A percentile compares a stretch with the other conserved stretches of the same genome.
These are phyloP conservation scores for Suillus fuscotomentosus DNA, from an alignment of 768 basidiomycete species.

Conservation along the genomic window DNA sequence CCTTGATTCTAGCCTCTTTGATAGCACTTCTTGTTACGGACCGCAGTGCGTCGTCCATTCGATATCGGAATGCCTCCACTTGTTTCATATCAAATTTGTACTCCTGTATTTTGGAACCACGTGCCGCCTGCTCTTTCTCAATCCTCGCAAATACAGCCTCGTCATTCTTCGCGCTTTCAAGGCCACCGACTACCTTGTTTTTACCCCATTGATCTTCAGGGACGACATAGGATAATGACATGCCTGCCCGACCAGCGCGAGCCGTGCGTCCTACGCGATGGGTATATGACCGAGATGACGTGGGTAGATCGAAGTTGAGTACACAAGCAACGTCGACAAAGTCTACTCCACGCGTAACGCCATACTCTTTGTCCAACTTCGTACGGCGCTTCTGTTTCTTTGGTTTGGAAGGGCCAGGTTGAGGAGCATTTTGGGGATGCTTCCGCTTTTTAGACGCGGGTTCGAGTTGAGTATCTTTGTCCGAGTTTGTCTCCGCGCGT, in stretches of 20 bases:
- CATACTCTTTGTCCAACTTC: slow-evolving; percentile 74
- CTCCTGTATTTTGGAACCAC: slow-evolving; percentile 65
- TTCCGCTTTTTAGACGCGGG: slow-evolving; percentile 54
- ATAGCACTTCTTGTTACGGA: slow-evolving; percentile 85
- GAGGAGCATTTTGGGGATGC: slow-evolving; percentile 42
- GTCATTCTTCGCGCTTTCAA: slow-evolving; percentile 72
- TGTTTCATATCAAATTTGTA: slow-evolving; percentile 95
- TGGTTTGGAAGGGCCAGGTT: slow-evolving; percentile 27
- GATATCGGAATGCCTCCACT: slow-evolving; percentile 95
- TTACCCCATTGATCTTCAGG: slow-evolving; percentile 66
- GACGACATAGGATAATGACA: slow-evolving; percentile 88
- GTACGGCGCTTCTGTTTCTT: slow-evolving; percentile 55
- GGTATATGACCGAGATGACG: slow-evolving; percentile 83
- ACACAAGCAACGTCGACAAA: slow-evolving; percentile 97
- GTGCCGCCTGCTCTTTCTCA: slow-evolving; percentile 66
- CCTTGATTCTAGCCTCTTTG: slow-evolving; percentile 90
- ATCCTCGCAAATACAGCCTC: slow-evolving; percentile 63
- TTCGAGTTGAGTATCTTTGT: slow-evolving; percentile 19
- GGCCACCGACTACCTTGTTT: slow-evolving; percentile 67
- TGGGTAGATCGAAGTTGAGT: slow-evolving; percentile 97
- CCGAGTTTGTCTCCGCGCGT: slow-evolving; percentile 29
- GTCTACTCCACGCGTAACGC: slow-evolving; percentile 94
- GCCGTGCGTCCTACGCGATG: slow-evolving; percentile 97
- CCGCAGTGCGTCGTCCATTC: slow-evolving; percentile 95
- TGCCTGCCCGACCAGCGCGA: slow-evolving; percentile 90